Percentiles rank a stretch among this genome's conserved stretches.
These are phyloP conservation scores for Lathyrus sativus DNA, from an alignment of 306 rosid genomes.

Conservation along the genomic window DNA sequence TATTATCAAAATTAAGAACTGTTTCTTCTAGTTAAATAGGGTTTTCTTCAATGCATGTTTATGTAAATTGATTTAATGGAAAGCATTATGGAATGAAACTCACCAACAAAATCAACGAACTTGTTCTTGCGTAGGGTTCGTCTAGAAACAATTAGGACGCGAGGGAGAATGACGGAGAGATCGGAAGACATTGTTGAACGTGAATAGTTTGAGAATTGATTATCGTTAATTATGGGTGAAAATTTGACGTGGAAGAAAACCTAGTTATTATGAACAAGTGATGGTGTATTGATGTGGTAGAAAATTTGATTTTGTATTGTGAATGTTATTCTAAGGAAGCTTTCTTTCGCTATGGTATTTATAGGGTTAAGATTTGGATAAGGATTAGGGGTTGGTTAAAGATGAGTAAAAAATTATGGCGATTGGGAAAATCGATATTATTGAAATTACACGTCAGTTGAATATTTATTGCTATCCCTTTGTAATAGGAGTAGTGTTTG, in stretches of 20 bases:
- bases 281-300: background rate
- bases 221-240: background rate
- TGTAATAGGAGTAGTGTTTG: background rate
- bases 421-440: background rate
- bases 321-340: background rate
- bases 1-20: too few relatives aligned
- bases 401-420: background rate
- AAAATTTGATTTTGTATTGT: background rate
- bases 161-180: slow-evolving; percentile 82
- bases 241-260: slow-evolving; percentile 14
- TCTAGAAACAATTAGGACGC: slow-evolving; percentile 91
- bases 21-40: too few relatives aligned
- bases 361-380: slow-evolving; percentile 28
- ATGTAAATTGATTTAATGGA: background rate
- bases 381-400: slow-evolving; percentile 7
- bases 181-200: slow-evolving; percentile 59
- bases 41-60: background rate
- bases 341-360: background rate
- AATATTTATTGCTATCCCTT: background rate
- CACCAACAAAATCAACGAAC: slow-evolving; percentile 94
- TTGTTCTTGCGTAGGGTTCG: slow-evolving; percentile 93
- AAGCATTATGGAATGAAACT: slow-evolving; percentile 6
- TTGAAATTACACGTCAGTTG: background rate
- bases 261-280: background rate
- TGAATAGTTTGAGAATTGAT: background rate